A percentile compares a stretch with the other conserved stretches of the same genome.
phyloP scores from a whole-genome alignment of 352 stramenopile genomes.

The Phytophthora rubi region DNA sequence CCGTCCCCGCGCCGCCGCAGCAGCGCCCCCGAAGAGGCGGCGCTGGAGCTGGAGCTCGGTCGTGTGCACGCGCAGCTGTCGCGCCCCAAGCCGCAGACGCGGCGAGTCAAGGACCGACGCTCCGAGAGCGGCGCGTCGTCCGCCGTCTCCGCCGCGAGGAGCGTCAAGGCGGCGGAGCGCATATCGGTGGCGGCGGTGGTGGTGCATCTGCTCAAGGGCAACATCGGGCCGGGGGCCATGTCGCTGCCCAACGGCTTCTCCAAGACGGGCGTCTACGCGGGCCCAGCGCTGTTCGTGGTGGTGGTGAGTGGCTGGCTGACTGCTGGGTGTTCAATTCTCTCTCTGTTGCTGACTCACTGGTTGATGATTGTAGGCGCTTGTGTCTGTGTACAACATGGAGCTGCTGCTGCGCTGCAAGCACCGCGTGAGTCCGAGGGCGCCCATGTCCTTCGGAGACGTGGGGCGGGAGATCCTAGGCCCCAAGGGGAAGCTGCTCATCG shows the following conservation, averaged over 20 bases:
- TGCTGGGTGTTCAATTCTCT: neutral
- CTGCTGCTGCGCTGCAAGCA: conserved; percentile 75
- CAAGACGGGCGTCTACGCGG: conserved; percentile 69
- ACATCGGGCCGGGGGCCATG: conserved; percentile 81
- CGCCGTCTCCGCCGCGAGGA: conserved; percentile 7
- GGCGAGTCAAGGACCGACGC: conserved; percentile 1
- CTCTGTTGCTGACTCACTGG: neutral
- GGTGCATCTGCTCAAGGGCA: conserved; percentile 79
- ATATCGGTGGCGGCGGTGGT: conserved; percentile 61
- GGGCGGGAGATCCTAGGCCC: conserved; percentile 62
- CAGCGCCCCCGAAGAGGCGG: conserved; percentile 5
- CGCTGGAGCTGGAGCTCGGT: conserved; percentile 22
- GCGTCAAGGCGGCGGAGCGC: conserved; percentile 40
- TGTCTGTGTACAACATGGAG: conserved; percentile 88
- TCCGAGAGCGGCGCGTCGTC: conserved; percentile 27
- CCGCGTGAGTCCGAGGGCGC: conserved; percentile 52
- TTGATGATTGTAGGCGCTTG: conserved; percentile 46
- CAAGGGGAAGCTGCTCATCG: conserved; percentile 71
- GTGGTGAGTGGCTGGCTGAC: conserved; percentile 38
- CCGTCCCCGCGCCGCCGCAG: conserved; percentile 6
- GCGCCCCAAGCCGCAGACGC: neutral
- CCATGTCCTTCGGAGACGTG: conserved; percentile 82
- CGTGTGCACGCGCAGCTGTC: conserved; percentile 7
- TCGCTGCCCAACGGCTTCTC: conserved; percentile 81
- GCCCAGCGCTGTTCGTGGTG: conserved; percentile 63